Evolutionary conservation across 352 stramenopile species (phyloP).

Genomic region (Phytophthora multivora): DNA sequence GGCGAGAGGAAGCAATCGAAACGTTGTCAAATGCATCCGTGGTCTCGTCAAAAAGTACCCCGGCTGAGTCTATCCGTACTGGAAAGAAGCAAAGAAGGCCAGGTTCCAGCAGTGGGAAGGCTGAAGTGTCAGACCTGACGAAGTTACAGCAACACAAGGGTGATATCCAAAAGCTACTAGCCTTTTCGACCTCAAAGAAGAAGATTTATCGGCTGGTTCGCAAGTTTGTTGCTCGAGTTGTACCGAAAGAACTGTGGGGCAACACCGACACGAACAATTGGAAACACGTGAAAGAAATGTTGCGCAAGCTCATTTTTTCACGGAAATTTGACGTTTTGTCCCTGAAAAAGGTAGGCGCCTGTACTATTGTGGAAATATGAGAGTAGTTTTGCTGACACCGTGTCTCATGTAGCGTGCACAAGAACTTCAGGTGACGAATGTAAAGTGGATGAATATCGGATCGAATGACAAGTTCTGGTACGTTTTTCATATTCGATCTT

Average conservation of each 20-base stretch:
- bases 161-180: constrained; percentile 49
- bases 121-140: constrained; percentile 16
- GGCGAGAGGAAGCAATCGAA: constrained; percentile 54
- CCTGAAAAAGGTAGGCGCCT: constrained; percentile 48
- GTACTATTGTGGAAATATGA: not conserved
- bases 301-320: constrained; percentile 52
- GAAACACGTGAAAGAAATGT: constrained; percentile 50
- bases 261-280: constrained; percentile 46
- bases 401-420: constrained; percentile 33
- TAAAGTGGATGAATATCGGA: constrained; percentile 44
- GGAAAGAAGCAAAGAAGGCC: constrained; percentile 20
- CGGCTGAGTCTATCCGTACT: not conserved
- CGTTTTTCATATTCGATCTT: not conserved
- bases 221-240: constrained; percentile 50
- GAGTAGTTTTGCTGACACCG: not conserved
- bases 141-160: constrained; percentile 59
- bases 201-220: constrained; percentile 54
- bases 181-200: constrained; percentile 49
- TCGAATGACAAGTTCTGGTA: constrained; percentile 38
- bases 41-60: not conserved
- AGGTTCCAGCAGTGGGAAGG: not conserved
- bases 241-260: constrained; percentile 72
- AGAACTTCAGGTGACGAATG: constrained; percentile 45
- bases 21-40: constrained; percentile 42
- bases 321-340: constrained; percentile 66